A percentile compares a stretch with the other conserved stretches of the same genome.
phyloP scores from a whole-genome alignment of 225 moss, liverwort and hornwort genomes.

The Physcomitrium patens region DNA sequence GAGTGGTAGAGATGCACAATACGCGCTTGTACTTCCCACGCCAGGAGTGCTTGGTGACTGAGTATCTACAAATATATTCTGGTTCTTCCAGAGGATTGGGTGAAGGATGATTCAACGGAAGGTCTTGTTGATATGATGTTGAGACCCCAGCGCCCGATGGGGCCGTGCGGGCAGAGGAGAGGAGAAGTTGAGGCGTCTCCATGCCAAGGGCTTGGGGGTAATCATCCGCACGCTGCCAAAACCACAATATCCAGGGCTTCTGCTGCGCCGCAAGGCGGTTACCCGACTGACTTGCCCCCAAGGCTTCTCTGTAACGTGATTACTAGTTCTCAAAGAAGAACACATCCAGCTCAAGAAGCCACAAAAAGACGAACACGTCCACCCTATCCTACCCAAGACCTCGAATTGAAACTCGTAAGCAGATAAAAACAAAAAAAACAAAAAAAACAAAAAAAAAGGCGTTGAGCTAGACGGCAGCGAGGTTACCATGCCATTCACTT shows the following conservation, averaged over 20 bases:
- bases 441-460: too few species aligned
- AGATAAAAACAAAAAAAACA: background rate
- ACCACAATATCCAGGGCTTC: constrained; percentile 79
- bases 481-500: constrained; percentile 13
- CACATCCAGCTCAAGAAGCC: constrained; percentile 23
- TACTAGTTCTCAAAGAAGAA: background rate
- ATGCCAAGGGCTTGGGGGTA: constrained; percentile 59
- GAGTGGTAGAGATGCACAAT: constrained; percentile 67
- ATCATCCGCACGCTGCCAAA: constrained; percentile 79
- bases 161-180: constrained; percentile 23
- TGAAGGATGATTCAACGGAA: constrained; percentile 26
- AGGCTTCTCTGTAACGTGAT: constrained; percentile 52
- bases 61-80: constrained; percentile 73
- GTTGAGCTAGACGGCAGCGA: background rate
- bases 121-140: constrained; percentile 19
- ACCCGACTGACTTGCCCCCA: constrained; percentile 91
- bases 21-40: constrained; percentile 87
- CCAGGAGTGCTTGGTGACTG: constrained; percentile 89
- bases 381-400: constrained; percentile 6
- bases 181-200: constrained; percentile 58
- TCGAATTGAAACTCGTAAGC: background rate
- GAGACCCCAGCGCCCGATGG: constrained; percentile 32
- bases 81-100: constrained; percentile 69
- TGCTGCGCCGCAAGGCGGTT: constrained; percentile 71
- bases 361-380: background rate